phyloP scores from a whole-genome alignment of 2,329 filamentous ascomycete genomes.

The Fusarium veterinarium region DNA sequence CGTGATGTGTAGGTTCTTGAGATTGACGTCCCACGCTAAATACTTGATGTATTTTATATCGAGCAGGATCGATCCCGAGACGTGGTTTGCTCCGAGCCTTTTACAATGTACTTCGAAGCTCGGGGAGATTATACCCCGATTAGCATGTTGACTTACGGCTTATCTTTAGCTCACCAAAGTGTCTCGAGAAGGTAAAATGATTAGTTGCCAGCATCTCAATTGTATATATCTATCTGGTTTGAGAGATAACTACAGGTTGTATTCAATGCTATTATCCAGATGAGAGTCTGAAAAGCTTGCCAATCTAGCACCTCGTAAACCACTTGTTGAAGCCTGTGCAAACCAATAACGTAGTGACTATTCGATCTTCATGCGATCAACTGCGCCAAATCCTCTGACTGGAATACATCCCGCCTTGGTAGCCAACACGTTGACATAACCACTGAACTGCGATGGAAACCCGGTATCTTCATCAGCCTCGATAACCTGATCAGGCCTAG shows the following conservation, averaged over 20 bases:
- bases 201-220: rapidly evolving
- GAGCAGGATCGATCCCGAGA: background rate
- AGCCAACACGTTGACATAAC: background rate
- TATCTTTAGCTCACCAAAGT: background rate
- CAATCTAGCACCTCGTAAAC: rapidly evolving
- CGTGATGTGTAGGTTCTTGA: rapidly evolving
- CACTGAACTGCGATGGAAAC: background rate
- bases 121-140: background rate
- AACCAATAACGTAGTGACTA: background rate
- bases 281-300: rapidly evolving
- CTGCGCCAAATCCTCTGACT: background rate
- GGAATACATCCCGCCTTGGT: background rate
- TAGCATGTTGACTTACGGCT: background rate
- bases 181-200: rapidly evolving
- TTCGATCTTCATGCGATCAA: background rate
- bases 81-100: background rate
- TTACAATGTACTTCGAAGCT: rapidly evolving
- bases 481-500: background rate
- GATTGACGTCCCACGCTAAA: rapidly evolving
- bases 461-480: background rate
- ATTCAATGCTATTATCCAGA: rapidly evolving
- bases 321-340: background rate
- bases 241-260: rapidly evolving
- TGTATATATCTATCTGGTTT: rapidly evolving
- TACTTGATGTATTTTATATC: background rate